Evolutionary conservation across 1,139 yeast genomes (phyloP).

Genomic region (Nakaseomyces glabratus): DNA sequence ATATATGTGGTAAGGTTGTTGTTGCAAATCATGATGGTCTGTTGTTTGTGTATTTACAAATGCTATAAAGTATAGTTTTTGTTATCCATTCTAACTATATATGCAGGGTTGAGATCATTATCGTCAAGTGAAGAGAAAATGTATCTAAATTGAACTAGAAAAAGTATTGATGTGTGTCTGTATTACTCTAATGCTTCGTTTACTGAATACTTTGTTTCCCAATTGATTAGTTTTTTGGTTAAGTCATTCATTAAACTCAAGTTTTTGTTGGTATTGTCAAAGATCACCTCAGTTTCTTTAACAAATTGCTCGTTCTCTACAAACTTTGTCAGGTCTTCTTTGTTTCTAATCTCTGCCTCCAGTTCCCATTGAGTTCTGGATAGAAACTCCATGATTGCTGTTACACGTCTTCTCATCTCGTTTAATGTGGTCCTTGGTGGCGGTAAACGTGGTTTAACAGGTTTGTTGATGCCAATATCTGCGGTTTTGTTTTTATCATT

Average conservation of each 20-base stretch:
- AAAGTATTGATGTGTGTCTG: too few relatives aligned
- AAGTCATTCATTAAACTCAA: slow-evolving; percentile 57
- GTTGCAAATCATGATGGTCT: too few relatives aligned
- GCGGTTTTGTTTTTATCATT: slow-evolving; percentile 15
- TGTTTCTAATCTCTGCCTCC: slow-evolving; percentile 55
- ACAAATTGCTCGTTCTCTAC: slow-evolving; percentile 36
- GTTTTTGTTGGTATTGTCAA: slow-evolving; percentile 48
- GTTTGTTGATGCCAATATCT: slow-evolving; percentile 42
- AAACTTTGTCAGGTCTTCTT: slow-evolving; percentile 40
- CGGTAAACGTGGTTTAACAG: slow-evolving; percentile 77
- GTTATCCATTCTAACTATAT: too few relatives aligned
- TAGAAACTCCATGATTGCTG: slow-evolving; percentile 84
- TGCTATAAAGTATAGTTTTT: too few relatives aligned
- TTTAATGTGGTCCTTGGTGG: slow-evolving; percentile 61
- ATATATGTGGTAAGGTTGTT: too few relatives aligned
- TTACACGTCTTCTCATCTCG: slow-evolving; percentile 80
- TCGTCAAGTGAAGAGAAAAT: too few relatives aligned
- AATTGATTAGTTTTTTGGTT: slow-evolving; percentile 55
- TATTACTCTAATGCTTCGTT: too few relatives aligned
- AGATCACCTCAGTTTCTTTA: slow-evolving; percentile 32
- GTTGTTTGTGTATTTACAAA: too few relatives aligned
- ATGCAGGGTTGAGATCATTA: too few relatives aligned
- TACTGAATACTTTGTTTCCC: slow-evolving; percentile 60
- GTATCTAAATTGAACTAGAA: too few relatives aligned
- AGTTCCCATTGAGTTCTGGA: slow-evolving; percentile 78